phyloP scores from a whole-genome alignment of 2,329 filamentous ascomycete species.

The Fusarium albidum region DNA sequence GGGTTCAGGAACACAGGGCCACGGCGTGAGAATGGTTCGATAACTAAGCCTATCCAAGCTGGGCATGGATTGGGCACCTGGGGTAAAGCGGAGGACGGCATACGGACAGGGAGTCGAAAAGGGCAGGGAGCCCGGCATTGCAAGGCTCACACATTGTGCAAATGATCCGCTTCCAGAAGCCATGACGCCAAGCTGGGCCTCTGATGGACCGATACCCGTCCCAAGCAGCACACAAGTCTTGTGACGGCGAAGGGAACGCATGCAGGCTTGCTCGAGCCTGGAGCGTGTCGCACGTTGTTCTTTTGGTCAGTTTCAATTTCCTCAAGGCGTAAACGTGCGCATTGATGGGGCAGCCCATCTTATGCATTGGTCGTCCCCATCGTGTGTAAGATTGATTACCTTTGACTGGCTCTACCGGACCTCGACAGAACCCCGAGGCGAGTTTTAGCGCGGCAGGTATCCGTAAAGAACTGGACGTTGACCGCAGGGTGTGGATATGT shows the following conservation, averaged over 20 bases:
- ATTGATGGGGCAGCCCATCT: constrained; percentile 19
- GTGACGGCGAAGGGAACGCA: constrained; percentile 3
- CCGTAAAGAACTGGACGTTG: constrained; percentile 27
- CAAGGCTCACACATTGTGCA: constrained; percentile 15
- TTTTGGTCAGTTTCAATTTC: constrained; percentile 14
- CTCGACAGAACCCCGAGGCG: constrained; percentile 28
- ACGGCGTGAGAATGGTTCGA: constrained; percentile 38
- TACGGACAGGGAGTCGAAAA: constrained; percentile 22
- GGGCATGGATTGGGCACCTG: constrained; percentile 36
- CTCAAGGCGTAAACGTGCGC: constrained; percentile 10
- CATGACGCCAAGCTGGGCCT: constrained; percentile 19
- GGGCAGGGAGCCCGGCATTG: constrained; percentile 31
- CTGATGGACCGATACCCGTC: constrained; percentile 9
- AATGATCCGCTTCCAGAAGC: constrained; percentile 36
- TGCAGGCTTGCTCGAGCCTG: constrained; percentile 16
- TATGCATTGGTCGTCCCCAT: constrained; percentile 16
- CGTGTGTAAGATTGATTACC: constrained; percentile 33
- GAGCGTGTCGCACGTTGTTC: constrained; percentile 20
- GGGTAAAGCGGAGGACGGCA: constrained; percentile 39
- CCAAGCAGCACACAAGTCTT: not conserved
- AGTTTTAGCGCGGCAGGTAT: constrained; percentile 22
- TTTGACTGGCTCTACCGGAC: constrained; percentile 7
- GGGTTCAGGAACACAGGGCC: constrained; percentile 9
- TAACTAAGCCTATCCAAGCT: constrained; percentile 25
- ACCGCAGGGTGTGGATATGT: constrained; percentile 23